Evolutionary conservation across 1,139 yeast species (phyloP).

Genomic region (Martiniozyma asiatica): DNA sequence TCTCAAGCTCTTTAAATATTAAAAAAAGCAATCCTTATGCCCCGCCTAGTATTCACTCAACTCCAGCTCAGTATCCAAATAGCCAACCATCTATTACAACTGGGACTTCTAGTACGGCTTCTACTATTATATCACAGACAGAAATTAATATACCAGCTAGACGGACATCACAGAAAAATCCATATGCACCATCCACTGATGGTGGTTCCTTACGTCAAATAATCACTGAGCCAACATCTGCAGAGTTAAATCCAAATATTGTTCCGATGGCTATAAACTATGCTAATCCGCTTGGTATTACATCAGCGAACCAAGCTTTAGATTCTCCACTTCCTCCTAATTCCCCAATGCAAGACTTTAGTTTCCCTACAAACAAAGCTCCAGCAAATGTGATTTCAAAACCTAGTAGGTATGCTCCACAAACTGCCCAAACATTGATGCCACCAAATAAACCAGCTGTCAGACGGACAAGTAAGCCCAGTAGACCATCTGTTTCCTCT

Average conservation of each 20-base stretch:
- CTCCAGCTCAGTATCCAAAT: not conserved
- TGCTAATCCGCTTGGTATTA: no score
- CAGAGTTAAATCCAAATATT: constrained; percentile 14
- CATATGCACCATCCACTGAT: constrained; percentile 21
- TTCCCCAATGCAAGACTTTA: no score
- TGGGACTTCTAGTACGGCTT: not conserved
- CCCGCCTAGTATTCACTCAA: constrained; percentile 9
- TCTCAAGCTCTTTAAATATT: not conserved
- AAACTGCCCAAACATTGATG: not conserved
- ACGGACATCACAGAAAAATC: constrained; percentile 11
- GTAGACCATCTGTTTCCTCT: constrained; percentile 9
- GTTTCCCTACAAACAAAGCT: no score
- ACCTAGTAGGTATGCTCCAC: no score
- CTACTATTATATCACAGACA: not conserved
- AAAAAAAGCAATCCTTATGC: constrained; percentile 12
- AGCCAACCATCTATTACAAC: not conserved
- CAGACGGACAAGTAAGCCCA: constrained; percentile 2
- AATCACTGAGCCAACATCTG: constrained; percentile 12
- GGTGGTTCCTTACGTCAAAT: constrained; percentile 20
- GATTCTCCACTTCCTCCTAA: no score
- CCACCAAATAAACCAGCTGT: not conserved
- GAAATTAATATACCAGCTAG: not conserved
- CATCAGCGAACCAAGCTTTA: no score
- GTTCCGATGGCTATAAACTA: constrained; percentile 17
- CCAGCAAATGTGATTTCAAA: no score